Base-by-base conservation (phyloP, 805 yeast genomes). In the Pichia deserticola region DNA sequence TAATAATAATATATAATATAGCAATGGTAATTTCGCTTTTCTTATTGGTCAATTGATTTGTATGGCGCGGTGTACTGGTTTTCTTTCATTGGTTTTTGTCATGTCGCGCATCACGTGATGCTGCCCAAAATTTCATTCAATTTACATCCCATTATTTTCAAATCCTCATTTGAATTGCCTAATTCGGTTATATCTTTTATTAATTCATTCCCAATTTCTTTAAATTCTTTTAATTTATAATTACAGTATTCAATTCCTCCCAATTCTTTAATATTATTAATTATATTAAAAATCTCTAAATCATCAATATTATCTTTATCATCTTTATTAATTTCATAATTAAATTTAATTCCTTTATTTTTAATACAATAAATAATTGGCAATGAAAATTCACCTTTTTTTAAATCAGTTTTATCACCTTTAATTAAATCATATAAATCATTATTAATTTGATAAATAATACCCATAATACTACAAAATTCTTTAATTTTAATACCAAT, bases 371-470 rank as follows among this genome's bases (percentile, higher is more conserved):
- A 93, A 15, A 90, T 76, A 2, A 90, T 80, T 0, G 97, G 97
- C 54, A 87, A 85, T 0, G 96, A 87, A 52, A 85, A 78, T 65
- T 89, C 90, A 0, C 97, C 97, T 63, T 90, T 97, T 0, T 89
- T 79, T 33, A 90, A 75, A 61, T 90, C 98, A 58, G 90, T 97
- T 47, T 88, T 80, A 54, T 86, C 61, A 79, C 81, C 44, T 46
- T 80, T 75, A 29, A 74, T 73, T 47, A 90, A 66, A 59, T 90
- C 90, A 55, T 86, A 63, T 53, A 82, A 84, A 64, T 90, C 98
- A 63, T 90, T 97, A 54, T 86, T 75, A 42, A 90, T 77, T 64
- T 90, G 98, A 66, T 87, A 90, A 6, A 89, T 69, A 13, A 87
- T 74, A 0, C 97, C 97, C n/a, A 90, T 62, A 25, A 82, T 56